Evolutionary conservation across 139 green algal genomes (phyloP), one percentile per base, ranked within the genome.

Genomic region (Chlamydomonas schloesseri): DNA sequence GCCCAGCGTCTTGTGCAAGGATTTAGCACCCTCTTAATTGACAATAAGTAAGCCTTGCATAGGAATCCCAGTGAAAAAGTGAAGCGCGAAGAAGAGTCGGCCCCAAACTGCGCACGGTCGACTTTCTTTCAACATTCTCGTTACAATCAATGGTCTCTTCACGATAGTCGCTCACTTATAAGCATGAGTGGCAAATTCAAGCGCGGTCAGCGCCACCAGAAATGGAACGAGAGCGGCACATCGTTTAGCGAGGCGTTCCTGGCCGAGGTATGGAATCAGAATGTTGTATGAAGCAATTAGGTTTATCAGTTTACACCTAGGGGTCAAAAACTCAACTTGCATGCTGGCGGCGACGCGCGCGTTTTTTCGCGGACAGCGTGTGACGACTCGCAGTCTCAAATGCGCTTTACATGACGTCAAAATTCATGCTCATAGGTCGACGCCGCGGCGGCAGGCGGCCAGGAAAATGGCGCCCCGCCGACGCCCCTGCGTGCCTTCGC

Each of bases 161-260:
- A n/a, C n/a, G n/a, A n/a, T n/a, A n/a, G n/a, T 50, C 8, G 42
- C 42, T 13, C 42, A 50, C 42, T 13, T 50, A 5, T 13, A 5
- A 58, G 60, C 29, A 84, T 84, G 78, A 75, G 64, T 2, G 78
- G 78, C 15, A 84, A 84, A 60, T 84, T 84, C 36, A 74, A 74
- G 29, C 78, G 78, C 6, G 74, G 64, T 3, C 78, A 84, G 78
- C 64, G 78, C 9, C 64, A 74, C 28, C 78, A 72, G 21, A n/a
- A 50, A 14, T 84, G 78, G 78, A 84, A 84, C 33, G 78, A 84
- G 31, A 31, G n/a, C 0, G 78, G 78, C 29, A 84, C 78, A 8
- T 68, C 64, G n/a, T 84, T 65, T 46, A 75, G 64, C 65, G 42
- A 53, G 20, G 62, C 57, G 2, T 84, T 67, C 64, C 26, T 74